Conservation (phyloP, 306 rosid species). For the Canavalia ensiformis region DNA sequence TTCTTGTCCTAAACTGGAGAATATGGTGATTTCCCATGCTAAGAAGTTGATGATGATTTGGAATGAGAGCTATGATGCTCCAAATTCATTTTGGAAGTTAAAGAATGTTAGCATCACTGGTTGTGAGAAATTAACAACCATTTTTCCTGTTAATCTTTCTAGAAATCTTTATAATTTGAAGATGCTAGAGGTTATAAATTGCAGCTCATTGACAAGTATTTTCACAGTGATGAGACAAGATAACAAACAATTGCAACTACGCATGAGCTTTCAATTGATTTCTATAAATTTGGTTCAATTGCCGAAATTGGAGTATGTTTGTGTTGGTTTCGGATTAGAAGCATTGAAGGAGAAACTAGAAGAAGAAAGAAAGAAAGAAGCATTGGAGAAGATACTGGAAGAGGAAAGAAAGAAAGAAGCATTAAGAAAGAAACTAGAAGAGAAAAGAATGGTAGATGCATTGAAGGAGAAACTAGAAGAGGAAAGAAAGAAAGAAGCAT, state of each 20-base stretch:
- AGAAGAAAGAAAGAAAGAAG: too few relatives aligned
- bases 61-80: background rate
- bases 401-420: too few relatives aligned
- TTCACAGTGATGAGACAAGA: slow-evolving; percentile 3
- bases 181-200: background rate
- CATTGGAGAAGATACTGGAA: too few relatives aligned
- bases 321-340: background rate
- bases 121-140: background rate
- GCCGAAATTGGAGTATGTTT: slow-evolving; percentile 1
- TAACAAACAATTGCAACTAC: background rate
- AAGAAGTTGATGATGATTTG: background rate
- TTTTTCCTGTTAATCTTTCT: background rate
- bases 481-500: too few relatives aligned
- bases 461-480: too few relatives aligned
- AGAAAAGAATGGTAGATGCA: too few relatives aligned
- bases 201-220: background rate
- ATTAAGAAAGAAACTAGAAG: too few relatives aligned
- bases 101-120: background rate
- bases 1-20: slow-evolving; percentile 1
- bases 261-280: background rate
- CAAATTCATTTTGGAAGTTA: background rate
- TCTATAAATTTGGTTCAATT: background rate
- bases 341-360: background rate
- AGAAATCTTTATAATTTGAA: slow-evolving; percentile 8
- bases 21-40: background rate